A percentile compares a stretch with the other conserved stretches of the same genome.
Conservation (phyloP, 106 monocot species). For the Xerophyta viscosa region DNA sequence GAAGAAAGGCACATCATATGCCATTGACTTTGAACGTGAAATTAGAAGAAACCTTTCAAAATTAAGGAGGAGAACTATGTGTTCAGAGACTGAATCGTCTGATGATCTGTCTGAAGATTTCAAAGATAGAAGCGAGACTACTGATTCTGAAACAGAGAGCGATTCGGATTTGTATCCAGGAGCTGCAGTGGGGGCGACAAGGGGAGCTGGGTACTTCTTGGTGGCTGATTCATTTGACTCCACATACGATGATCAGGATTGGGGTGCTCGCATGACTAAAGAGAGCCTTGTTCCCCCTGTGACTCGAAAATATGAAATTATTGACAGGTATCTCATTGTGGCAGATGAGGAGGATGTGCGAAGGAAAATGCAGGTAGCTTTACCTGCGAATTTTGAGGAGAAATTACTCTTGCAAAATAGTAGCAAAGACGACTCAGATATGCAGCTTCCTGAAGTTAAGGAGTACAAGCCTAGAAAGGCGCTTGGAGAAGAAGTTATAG, state of each 20-base stretch:
- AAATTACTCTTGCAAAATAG: slow-evolving; percentile 66
- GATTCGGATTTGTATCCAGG: slow-evolving; percentile 45
- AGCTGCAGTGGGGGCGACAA: slow-evolving; percentile 26
- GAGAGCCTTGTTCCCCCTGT: slow-evolving; percentile 94
- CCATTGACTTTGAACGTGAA: slow-evolving; percentile 65
- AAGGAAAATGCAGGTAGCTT: slow-evolving; percentile 80
- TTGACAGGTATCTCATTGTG: slow-evolving; percentile 77
- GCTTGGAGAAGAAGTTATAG: slow-evolving; percentile 85
- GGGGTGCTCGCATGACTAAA: slow-evolving; percentile 99
- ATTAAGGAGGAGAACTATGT: slow-evolving; percentile 50
- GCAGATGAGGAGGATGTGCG: slow-evolving; percentile 92
- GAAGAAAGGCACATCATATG: slow-evolving; percentile 50
- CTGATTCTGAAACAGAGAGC: slow-evolving; percentile 81
- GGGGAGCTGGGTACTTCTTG: slow-evolving; percentile 33
- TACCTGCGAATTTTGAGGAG: slow-evolving; percentile 90
- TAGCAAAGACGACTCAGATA: slow-evolving; percentile 68
- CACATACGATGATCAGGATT: slow-evolving; percentile 74
- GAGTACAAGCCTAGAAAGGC: slow-evolving; percentile 90
- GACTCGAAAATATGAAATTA: slow-evolving; percentile 94
- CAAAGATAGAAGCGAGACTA: slow-evolving; percentile 48
- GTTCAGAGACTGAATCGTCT: slow-evolving; percentile 88
- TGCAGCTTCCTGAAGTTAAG: slow-evolving; percentile 99
- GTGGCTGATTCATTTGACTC: slow-evolving; percentile 54
- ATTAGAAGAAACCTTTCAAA: slow-evolving; percentile 76
- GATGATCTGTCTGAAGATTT: slow-evolving; percentile 67